Conservation (phyloP, 164 flowering plant species). For the Vitis amurensis region DNA sequence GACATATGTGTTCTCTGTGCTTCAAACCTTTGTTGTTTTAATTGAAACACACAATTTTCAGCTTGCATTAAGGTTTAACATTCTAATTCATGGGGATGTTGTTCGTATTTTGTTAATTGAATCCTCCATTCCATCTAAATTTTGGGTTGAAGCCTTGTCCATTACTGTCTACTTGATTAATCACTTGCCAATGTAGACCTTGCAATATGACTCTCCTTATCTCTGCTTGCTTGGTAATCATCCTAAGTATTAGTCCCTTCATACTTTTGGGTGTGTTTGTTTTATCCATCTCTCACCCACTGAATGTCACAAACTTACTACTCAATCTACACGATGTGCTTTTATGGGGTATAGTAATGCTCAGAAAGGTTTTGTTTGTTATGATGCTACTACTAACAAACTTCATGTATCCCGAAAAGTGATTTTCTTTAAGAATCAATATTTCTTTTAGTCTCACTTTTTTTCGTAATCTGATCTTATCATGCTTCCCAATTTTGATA, state of each 20-base stretch:
- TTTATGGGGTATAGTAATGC: slow-evolving; percentile 9
- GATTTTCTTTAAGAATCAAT: slow-evolving; percentile 13
- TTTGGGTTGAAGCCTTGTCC: slow-evolving; percentile 16
- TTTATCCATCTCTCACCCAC: slow-evolving; percentile 13
- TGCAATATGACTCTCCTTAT: slow-evolving; percentile 1
- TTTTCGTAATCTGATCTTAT: no score
- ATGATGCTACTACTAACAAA: not conserved
- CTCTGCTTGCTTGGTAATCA: not conserved
- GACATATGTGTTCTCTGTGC: not conserved
- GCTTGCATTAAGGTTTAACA: not conserved
- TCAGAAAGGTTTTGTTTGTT: not conserved
- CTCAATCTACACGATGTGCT: slow-evolving; percentile 12
- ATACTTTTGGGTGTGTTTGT: slow-evolving; percentile 12
- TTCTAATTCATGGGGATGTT: slow-evolving; percentile 4
- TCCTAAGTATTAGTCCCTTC: slow-evolving; percentile 5
- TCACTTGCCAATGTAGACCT: not conserved
- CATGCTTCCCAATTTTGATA: no score
- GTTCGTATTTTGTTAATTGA: slow-evolving; percentile 6
- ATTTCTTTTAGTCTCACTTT: not conserved
- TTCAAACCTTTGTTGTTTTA: not conserved
- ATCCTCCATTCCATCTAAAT: slow-evolving; percentile 7
- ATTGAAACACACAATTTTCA: slow-evolving; percentile 1
- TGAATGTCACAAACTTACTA: not conserved
- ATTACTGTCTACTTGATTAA: slow-evolving; percentile 5
- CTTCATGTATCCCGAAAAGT: slow-evolving; percentile 6